Base-by-base conservation (phyloP, 1,284 basidiomycete species). In the Vanrija humicola region DNA sequence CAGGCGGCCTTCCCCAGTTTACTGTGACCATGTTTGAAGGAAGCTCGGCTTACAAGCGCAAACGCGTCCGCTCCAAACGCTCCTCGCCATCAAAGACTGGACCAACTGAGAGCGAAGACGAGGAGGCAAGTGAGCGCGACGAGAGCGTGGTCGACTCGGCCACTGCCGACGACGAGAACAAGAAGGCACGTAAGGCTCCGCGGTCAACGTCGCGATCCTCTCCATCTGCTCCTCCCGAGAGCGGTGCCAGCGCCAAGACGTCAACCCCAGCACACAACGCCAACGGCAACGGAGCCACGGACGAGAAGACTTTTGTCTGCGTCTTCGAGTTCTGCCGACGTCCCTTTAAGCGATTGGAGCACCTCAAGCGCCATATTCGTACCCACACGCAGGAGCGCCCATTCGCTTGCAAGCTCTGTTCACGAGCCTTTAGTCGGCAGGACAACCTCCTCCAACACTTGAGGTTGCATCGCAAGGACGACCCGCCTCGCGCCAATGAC, bases 301-400 rank as follows among this genome's bases (percentile, higher is more conserved):
- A 64, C 38, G 55, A 59, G 43, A 58, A 59, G 50, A 47, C 55
- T 18, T 64, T 59, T 40, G 56, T 59, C 14, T 64, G 62, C 21
- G 55, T 59, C 10, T 61, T 62, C 28, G 62, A 64, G 29, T 64
- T 64, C 7, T 94, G 90, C 70, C 84, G 86, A 5, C 80, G 87
- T 58, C 78, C 87, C 58, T 95, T 93, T 83, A 92, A 90, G 80
- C 84, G 89, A 8, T 84, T 88, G 79, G 91, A 94, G 70, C 90
- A 94, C 69, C 80, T 94, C 62, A 89, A 88, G 76, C 79, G 90
- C 42, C 91, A 95, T 74, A 77, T 91, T 38, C 82, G 89, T 52
- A 91, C 89, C n/a, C 91, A 94, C 70, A 92, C 90, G 5, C 82
- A 89, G 80, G 90, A 93, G 74, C 79, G 86, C 45, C 90, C 91